phyloP scores from a whole-genome alignment of 495 filamentous ascomycete species.

The Halenospora varia region DNA sequence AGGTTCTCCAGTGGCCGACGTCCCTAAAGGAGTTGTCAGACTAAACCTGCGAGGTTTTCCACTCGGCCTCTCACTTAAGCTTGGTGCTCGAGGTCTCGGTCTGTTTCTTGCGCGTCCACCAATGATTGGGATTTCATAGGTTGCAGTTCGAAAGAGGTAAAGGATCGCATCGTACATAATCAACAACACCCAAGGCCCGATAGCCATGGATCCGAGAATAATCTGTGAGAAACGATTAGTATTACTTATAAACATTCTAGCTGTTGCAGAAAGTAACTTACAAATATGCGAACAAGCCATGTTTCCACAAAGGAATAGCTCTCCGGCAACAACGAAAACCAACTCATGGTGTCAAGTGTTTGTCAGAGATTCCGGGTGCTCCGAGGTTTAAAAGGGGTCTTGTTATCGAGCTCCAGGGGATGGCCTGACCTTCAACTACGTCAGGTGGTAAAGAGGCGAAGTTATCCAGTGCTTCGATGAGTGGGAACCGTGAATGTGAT shows the following conservation, averaged over 20 bases:
- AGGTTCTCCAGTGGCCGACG: slow-evolving; percentile 4
- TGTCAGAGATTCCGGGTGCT: neutral
- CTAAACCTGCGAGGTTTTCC: slow-evolving; percentile 50
- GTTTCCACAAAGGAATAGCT: slow-evolving; percentile 53
- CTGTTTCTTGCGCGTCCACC: slow-evolving; percentile 62
- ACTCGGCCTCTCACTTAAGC: slow-evolving; percentile 54
- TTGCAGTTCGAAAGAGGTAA: slow-evolving; percentile 56
- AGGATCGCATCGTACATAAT: slow-evolving; percentile 64
- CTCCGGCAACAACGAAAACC: slow-evolving; percentile 61
- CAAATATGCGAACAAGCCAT: slow-evolving; percentile 62
- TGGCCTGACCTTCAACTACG: neutral
- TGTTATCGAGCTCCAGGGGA: neutral
- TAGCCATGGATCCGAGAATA: slow-evolving; percentile 57
- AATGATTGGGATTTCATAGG: slow-evolving; percentile 56
- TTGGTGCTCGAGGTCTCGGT: slow-evolving; percentile 59
- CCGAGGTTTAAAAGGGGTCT: neutral
- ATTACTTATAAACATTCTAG: neutral
- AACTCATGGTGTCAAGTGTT: slow-evolving; percentile 44
- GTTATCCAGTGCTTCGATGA: neutral
- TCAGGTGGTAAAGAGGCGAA: neutral
- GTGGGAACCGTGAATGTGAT: neutral
- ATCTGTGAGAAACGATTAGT: slow-evolving; percentile 39
- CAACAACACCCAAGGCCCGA: slow-evolving; percentile 62
- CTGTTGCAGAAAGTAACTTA: slow-evolving; percentile 32
- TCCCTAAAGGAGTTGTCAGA: slow-evolving; percentile 27